These are phyloP conservation scores for Eimeria sp. DNA, from an alignment of 169 alveolate genomes.

Conservation along the genomic window DNA sequence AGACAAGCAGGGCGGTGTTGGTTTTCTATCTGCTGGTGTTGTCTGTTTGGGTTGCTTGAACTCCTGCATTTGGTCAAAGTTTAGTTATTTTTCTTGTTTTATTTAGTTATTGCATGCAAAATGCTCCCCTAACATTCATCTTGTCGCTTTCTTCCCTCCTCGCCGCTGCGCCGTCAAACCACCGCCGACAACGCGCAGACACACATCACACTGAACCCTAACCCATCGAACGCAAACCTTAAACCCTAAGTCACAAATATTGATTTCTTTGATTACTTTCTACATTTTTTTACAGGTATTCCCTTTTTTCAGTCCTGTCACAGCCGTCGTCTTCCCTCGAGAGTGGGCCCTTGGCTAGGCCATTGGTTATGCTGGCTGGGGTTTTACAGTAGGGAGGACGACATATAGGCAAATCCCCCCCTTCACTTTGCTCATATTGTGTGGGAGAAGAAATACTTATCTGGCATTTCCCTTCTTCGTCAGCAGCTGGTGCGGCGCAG, in stretches of 20 bases:
- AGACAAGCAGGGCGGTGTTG: background rate
- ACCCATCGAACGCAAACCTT: background rate
- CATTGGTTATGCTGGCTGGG: slow-evolving; percentile 9
- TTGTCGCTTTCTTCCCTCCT: background rate
- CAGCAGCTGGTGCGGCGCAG: slow-evolving; percentile 3
- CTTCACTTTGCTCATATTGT: background rate
- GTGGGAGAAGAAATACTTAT: background rate
- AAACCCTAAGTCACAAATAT: background rate
- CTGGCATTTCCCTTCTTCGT: background rate
- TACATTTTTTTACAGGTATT: background rate
- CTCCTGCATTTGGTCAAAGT: background rate
- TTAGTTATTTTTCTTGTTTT: background rate
- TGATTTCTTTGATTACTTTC: background rate
- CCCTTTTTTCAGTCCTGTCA: background rate
- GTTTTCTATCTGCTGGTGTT: background rate
- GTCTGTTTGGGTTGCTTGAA: background rate
- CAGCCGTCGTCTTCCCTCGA: background rate
- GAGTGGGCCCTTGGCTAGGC: background rate
- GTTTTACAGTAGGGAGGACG: no score
- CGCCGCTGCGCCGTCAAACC: background rate
- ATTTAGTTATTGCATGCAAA: background rate
- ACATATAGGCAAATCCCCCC: background rate
- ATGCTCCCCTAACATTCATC: background rate
- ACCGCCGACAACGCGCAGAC: background rate
- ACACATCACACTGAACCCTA: slow-evolving; percentile 2